Conservation (phyloP, 768 basidiomycete species). For the Stropharia rugosoannulata region DNA sequence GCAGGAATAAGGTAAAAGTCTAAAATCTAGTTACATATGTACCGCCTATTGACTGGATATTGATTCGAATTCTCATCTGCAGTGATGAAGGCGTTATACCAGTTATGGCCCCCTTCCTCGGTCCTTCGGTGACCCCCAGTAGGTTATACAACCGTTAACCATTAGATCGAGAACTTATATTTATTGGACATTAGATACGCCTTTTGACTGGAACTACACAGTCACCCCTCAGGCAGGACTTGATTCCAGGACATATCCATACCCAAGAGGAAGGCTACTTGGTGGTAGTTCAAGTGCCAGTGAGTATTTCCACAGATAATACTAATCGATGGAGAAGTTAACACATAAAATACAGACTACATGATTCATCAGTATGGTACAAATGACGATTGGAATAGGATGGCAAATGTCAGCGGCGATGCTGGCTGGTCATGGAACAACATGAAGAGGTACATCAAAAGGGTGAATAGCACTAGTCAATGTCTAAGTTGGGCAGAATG, state of each 20-base stretch:
- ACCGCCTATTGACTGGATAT: not conserved
- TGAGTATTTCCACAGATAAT: not conserved
- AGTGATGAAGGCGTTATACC: conserved; percentile 18
- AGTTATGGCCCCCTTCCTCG: conserved; percentile 15
- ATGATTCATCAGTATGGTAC: conserved; percentile 36
- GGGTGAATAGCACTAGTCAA: conserved; percentile 17
- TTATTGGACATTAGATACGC: not conserved
- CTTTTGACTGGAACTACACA: conserved; percentile 7
- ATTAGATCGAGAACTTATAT: not conserved
- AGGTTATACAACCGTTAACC: not conserved
- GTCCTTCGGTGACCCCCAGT: conserved; percentile 16
- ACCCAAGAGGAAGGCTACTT: conserved; percentile 3
- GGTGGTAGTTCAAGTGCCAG: conserved; percentile 1
- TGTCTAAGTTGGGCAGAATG: no score
- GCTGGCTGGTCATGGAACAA: conserved; percentile 36
- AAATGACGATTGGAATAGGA: conserved; percentile 37
- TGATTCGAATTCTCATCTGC: not conserved
- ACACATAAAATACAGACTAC: conserved; percentile 21
- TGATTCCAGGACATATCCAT: not conserved
- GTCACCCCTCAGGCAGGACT: not conserved
- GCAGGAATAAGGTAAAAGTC: conserved; percentile 9
- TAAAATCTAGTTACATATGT: not conserved
- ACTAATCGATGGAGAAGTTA: not conserved
- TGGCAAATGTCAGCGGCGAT: conserved; percentile 31
- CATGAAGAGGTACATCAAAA: conserved; percentile 31